Evolutionary conservation across 2,329 filamentous ascomycete genomes (phyloP), one percentile per base, ranked within the genome.

Genomic region (Cytospora leucostoma): DNA sequence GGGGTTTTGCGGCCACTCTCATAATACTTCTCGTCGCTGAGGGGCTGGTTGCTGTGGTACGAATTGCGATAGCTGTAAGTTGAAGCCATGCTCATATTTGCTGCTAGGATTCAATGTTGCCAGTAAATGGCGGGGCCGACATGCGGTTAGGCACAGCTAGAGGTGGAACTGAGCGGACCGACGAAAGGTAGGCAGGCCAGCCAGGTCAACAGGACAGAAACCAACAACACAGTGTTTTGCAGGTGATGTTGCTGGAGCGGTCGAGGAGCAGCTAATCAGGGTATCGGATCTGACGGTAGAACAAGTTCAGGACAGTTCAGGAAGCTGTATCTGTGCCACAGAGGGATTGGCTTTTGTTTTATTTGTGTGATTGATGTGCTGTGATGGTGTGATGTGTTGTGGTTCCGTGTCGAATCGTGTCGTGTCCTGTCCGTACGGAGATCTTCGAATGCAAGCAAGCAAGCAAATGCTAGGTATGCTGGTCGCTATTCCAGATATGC

Each of bases 51-150:
- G 69, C 74, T 65, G 77, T 83, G 81, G 74, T 84, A 78, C 56
- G 83, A 84, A 73, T 78, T 82, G 76, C 82, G 82, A 69, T 82
- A 80, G 68, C 84, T 80, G 67, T 80, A 75, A 67, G 72, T 75
- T 65, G 81, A 80, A 73, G 83, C 78, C 83, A 85, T 85, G 71
- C 67, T 70, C 62, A 63, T 52, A 53, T 35, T 62, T 53, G 47
- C 56, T 19, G 53, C 37, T 49, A n/a, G 38, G 44, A 59, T 59
- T 44, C 56, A 49, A 51, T 55, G 58, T 63, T 67, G 65, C 61
- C 66, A 65, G 66, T 62, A 58, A 61, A 61, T 54, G 63, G 63
- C 59, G 63, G 62, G 61, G 65, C 59, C 54, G 63, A 52, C 60
- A 49, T 52, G 57, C 54, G 59, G 32, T 64, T 57, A 55, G 44